phyloP scores from a whole-genome alignment of 202 grass and related monocot genomes.

The Schoenoplectus tabernaemontani region DNA sequence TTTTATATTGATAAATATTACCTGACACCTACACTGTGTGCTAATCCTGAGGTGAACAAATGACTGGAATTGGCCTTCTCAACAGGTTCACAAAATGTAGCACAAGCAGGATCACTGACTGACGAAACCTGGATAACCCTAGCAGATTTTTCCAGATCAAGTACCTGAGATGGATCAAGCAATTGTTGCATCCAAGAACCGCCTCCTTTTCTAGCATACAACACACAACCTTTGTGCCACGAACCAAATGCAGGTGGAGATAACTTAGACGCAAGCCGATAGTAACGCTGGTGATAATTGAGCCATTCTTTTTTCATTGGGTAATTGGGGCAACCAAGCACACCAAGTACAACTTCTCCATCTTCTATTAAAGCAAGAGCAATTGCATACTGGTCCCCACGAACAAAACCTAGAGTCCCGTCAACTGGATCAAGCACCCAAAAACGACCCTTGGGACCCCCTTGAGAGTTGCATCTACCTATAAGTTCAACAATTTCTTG shows the following conservation, averaged over 20 bases:
- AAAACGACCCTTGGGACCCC: slow-evolving; percentile 77
- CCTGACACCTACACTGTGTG: slow-evolving; percentile 74
- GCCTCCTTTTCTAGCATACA: slow-evolving; percentile 85
- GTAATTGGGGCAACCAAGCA: slow-evolving; percentile 95
- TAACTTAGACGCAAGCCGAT: slow-evolving; percentile 55
- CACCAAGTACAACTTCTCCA: slow-evolving; percentile 73
- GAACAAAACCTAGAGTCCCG: slow-evolving; percentile 87
- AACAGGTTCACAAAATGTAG: slow-evolving; percentile 92
- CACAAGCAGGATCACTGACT: slow-evolving; percentile 64
- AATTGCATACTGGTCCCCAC: slow-evolving; percentile 83
- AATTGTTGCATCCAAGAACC: slow-evolving; percentile 92
- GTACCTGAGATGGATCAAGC: slow-evolving; percentile 46
- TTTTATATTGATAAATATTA: slow-evolving; percentile 17
- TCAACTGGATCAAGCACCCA: slow-evolving; percentile 98
- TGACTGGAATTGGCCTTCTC: slow-evolving; percentile 89
- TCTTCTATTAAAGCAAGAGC: slow-evolving; percentile 92
- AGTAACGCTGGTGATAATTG: slow-evolving; percentile 82
- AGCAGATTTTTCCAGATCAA: slow-evolving; percentile 40
- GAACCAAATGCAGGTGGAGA: slow-evolving; percentile 59
- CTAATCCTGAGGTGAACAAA: slow-evolving; percentile 80
- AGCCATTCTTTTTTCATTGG: slow-evolving; percentile 97
- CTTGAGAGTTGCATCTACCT: slow-evolving; percentile 53
- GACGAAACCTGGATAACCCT: slow-evolving; percentile 68
- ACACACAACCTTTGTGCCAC: slow-evolving; percentile 87
- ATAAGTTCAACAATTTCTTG: slow-evolving; percentile 77